A percentile compares a stretch with the other conserved stretches of the same genome.
These are phyloP conservation scores for Grigorovia yakushimaensis DNA, from an alignment of 805 yeast genomes.

Conservation along the genomic window DNA sequence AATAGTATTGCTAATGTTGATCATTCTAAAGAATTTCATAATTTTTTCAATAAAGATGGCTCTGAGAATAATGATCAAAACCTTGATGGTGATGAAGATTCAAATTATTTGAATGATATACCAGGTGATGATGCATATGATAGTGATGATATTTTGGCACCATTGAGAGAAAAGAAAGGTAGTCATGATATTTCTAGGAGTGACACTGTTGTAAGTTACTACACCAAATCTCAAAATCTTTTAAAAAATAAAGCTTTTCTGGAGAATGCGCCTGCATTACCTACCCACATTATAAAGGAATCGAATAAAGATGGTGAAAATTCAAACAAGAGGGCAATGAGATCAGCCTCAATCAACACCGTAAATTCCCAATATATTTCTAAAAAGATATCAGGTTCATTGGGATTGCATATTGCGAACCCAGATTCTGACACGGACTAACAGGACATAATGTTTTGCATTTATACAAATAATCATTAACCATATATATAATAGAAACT, in stretches of 20 bases:
- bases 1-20: constrained; percentile 13
- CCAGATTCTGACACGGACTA: constrained; percentile 24
- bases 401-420: constrained; percentile 22
- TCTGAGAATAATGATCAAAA: neutral
- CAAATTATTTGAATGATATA: constrained; percentile 22
- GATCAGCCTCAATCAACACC: constrained; percentile 5
- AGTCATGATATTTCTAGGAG: constrained; percentile 13
- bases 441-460: neutral
- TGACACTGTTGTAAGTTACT: constrained; percentile 26
- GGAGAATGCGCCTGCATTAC: constrained; percentile 7
- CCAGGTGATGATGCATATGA: constrained; percentile 32
- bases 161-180: constrained; percentile 18
- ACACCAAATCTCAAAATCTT: constrained; percentile 22
- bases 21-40: constrained; percentile 27
- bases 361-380: constrained; percentile 4
- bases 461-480: no score
- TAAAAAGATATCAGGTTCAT: constrained; percentile 7
- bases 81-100: constrained; percentile 4
- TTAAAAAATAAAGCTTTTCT: constrained; percentile 9
- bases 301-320: neutral
- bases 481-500: no score
- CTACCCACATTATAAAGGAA: constrained; percentile 10
- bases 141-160: constrained; percentile 28
- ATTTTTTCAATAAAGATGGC: constrained; percentile 17
- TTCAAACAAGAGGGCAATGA: constrained; percentile 1